Base-by-base conservation (phyloP, 441 rosid genomes). In the Gossypium schwendimanii region DNA sequence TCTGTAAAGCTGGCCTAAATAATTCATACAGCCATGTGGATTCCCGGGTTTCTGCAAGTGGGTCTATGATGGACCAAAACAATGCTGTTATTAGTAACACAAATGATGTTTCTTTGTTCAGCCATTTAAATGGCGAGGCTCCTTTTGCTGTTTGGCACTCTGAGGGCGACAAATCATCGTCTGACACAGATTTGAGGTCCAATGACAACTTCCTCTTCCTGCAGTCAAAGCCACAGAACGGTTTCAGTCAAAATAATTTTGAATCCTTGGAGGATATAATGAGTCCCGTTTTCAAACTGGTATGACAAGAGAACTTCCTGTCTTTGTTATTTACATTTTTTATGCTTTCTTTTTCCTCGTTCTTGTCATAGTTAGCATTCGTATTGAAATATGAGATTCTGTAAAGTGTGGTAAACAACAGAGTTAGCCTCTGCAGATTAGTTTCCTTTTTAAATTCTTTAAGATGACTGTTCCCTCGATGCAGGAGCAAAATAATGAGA, bases 261-360 rank as follows among this genome's bases (percentile, higher is more conserved):
- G 94, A 87, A 6, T 79, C 89, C 52, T 74, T 89, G 63, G 96
- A 89, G 67, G 96, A 88, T 55, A 81, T 94, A 45, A 76, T 89
- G 93, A 82, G 74, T 63, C 83, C 84, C 63, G 82, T 88, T 89
- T 76, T 86, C 74, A 89, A 87, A 79, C 88, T 78, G 90, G 99
- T 92, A 84, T 74, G 74, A 53, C 23, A 67, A 20, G 28, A 12
- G 39, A 62, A 60, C 63, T 76, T 69, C 7, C 60, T 14, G 41
- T 50, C 21, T 24, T 17, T 60, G 36, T 23, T 28, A 44, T 45
- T 74, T 45, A 0, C 54, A 6, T 61, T 45, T 36, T 76, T 59
- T 15, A 24, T 71, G 49, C 73, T 26, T 47, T 69, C 20, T 23
- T 49, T 36, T 67, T 69, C 10, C 31, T 66, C 15, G 41, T 47